Conservation (phyloP, 2,329 filamentous ascomycete genomes). For the Meredithiella fracta region DNA sequence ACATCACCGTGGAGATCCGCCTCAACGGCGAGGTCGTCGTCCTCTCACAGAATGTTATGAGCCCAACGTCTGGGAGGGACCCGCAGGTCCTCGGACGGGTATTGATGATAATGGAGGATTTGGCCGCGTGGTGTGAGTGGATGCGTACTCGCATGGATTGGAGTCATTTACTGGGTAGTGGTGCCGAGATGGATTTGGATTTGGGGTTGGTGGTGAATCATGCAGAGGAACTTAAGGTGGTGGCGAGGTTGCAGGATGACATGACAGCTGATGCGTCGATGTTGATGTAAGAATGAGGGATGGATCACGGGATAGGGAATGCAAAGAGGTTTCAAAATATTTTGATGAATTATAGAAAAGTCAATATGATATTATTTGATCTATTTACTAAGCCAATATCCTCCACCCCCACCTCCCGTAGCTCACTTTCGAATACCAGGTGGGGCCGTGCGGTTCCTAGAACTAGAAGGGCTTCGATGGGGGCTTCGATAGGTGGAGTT, state of each 20-base stretch:
- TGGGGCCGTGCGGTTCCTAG: no score
- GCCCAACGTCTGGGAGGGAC: slow-evolving; percentile 7
- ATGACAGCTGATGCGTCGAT: neutral
- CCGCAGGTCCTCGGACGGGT: slow-evolving; percentile 27
- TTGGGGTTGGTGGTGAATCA: neutral
- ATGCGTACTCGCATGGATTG: slow-evolving; percentile 25
- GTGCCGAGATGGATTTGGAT: neutral
- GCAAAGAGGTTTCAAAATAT: neutral
- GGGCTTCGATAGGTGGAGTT: no score
- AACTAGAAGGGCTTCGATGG: no score
- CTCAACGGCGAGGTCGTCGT: slow-evolving; percentile 43
- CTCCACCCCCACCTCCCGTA: no score
- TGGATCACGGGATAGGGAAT: neutral
- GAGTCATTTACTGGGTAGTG: neutral
- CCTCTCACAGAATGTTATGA: slow-evolving; percentile 38
- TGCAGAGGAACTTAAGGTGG: neutral
- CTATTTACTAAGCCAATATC: no score
- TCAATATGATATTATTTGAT: no score
- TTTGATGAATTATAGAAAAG: no score
- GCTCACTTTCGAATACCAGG: no score
- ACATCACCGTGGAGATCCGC: slow-evolving; percentile 39
- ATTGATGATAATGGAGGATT: slow-evolving; percentile 34
- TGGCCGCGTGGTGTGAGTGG: slow-evolving; percentile 39
- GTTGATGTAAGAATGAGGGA: neutral
- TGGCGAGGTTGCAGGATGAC: neutral